These are phyloP conservation scores for Mucuna pruriens DNA, from an alignment of 306 rosid species.

Conservation along the genomic window DNA sequence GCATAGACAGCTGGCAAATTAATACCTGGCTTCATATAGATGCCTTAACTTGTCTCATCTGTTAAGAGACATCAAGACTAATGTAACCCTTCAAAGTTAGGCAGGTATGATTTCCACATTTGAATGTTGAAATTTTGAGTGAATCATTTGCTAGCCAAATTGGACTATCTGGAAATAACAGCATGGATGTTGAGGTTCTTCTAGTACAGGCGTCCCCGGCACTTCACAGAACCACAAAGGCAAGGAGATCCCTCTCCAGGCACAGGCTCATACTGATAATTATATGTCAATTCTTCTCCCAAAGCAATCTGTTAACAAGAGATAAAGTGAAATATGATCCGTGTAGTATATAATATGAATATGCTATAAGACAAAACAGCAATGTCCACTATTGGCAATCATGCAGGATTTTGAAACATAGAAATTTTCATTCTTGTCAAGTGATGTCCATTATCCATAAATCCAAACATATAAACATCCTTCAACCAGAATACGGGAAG, in stretches of 20 bases:
- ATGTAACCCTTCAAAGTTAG: neutral
- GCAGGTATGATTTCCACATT: neutral
- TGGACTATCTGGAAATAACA: conserved; percentile 12
- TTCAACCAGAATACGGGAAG: neutral
- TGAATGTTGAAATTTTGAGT: conserved; percentile 6
- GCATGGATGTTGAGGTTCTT: conserved; percentile 19
- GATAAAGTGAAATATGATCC: conserved; percentile 27
- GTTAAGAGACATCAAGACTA: conserved; percentile 4
- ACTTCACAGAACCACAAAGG: conserved; percentile 62
- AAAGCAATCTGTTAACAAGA: conserved; percentile 66
- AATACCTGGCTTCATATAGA: neutral
- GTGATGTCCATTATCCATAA: conserved; percentile 6
- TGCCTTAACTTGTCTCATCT: conserved; percentile 11
- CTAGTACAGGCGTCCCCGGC: conserved; percentile 65
- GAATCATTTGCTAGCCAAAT: conserved; percentile 16
- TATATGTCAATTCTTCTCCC: conserved; percentile 80
- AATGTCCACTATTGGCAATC: neutral
- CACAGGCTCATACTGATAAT: conserved; percentile 56
- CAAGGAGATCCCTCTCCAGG: conserved; percentile 72
- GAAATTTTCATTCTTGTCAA: conserved; percentile 15
- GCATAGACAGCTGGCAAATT: neutral
- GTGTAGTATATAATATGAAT: neutral
- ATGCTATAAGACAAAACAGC: neutral
- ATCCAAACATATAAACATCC: neutral
- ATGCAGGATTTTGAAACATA: conserved; percentile 4